A percentile compares a stretch with the other conserved stretches of the same genome.
phyloP scores from a whole-genome alignment of 2,329 filamentous ascomycete genomes.

The Sordariomycetes sp. region DNA sequence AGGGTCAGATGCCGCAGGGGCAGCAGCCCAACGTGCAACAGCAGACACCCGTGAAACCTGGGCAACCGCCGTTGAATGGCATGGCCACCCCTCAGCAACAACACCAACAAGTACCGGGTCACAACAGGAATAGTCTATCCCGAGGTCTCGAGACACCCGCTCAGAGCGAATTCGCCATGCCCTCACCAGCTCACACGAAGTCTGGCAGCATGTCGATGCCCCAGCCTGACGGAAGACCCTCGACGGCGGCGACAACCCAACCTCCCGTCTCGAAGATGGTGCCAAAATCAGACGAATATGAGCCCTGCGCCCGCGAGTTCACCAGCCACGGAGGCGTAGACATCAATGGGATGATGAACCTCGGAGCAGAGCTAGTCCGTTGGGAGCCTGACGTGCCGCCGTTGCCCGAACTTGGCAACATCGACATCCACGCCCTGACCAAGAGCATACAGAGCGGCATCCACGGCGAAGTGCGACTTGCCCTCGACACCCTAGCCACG shows the following conservation, averaged over 20 bases:
- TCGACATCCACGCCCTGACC: constrained; percentile 84
- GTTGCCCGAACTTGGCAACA: constrained; percentile 70
- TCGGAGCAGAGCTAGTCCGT: constrained; percentile 58
- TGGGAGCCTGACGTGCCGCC: constrained; percentile 68
- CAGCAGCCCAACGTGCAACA: constrained; percentile 37
- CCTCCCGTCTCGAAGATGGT: constrained; percentile 26
- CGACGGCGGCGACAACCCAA: constrained; percentile 12
- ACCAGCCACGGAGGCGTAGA: constrained; percentile 65
- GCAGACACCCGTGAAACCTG: constrained; percentile 31
- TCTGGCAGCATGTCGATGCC: constrained; percentile 31
- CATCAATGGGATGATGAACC: constrained; percentile 46
- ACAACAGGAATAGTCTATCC: constrained; percentile 42
- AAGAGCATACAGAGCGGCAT: constrained; percentile 87
- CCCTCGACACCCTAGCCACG: constrained; percentile 72
- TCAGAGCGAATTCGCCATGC: constrained; percentile 6
- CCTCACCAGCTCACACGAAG: constrained; percentile 29
- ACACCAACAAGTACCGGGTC: constrained; percentile 15
- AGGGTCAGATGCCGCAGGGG: constrained; percentile 11
- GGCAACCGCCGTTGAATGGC: constrained; percentile 25
- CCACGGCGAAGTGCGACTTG: constrained; percentile 79
- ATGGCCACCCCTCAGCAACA: constrained; percentile 21
- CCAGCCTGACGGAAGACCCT: constrained; percentile 20
- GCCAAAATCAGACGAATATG: constrained; percentile 42
- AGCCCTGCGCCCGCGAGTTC: constrained; percentile 43
- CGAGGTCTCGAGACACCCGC: constrained; percentile 35